Base-by-base conservation (phyloP, 2,329 filamentous ascomycete species). In the Cladophialophora exuberans region DNA sequence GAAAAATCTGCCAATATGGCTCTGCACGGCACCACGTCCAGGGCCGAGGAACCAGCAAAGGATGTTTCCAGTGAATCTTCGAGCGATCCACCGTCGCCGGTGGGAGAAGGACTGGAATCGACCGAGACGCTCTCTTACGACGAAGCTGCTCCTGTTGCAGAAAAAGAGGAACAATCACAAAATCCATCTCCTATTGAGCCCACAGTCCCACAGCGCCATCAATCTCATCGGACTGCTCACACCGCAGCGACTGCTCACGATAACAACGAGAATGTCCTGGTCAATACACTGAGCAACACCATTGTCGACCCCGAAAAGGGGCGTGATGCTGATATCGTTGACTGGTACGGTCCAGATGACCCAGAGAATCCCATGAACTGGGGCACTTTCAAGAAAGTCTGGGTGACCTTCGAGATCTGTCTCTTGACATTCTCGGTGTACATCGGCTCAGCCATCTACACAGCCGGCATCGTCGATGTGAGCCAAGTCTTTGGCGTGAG, bases 381-480 rank as follows among this genome's bases (percentile, higher is more conserved):
- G 78, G 71, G 72, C 2, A 62, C 56, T 2, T 54, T 46, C 2
- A 78, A 76, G 65, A 78, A 77, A 28, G 59, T 71, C 51, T 74
- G 75, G 57, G 73, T 79, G 6, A 78, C 75, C 0, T 72, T 72
- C 39, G 64, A 77, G 35, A 75, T 81, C 57, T 78, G 74, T 49
- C 58, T 81, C 6, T 69, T 79, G 52, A 81, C 78, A 0, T 76
- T 78, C 31, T 71, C 73, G 3, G 74, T 82, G 36, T 83, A 83
- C 64, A 74, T 77, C 28, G 78, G 77, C 6, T 77, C 75, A 2
- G 72, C 78, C 0, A 79, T 83, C 28, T 82, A 81, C 61, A 73
- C 75, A 0, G 72, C 79, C 0, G 76, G 78, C 22, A 71, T 72
- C 2, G 31, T 62, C 4, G 66, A 67, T 6, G 66, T 82, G 11